Base-by-base conservation (phyloP, 1,139 yeast species). In the Geotrichum restrictum region DNA sequence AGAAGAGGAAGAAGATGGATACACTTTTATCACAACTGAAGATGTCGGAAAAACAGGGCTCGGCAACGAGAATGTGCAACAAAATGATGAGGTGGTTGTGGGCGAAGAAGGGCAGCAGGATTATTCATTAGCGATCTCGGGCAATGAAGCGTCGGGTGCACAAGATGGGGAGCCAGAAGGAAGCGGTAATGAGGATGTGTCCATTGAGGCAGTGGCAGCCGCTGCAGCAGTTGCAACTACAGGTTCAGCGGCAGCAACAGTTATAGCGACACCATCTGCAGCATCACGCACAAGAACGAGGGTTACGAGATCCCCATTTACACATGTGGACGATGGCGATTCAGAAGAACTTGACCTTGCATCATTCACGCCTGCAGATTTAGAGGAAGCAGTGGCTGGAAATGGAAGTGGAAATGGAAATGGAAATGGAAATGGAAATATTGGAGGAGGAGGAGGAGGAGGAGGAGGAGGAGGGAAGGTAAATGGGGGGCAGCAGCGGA, bases 311-410 rank as follows among this genome's bases (percentile, higher is more conserved):
- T 18, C 41, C 7, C 18, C 41, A 8, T 38, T 11, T 10, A 38
- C 29, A 18, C n/a, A 19, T 38, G 45, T 10, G 14, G 43, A 21
- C 7, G 43, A 39, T 7, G 16, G 11, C 32, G 31, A 22, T 10
- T 5, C 8, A 13, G 29, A 22, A 11, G 41, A 14, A 16, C 24
- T 27, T 4, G 45, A 41, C 14, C 13, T 41, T 10, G 22, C 45
- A 19, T 41, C 45, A 36, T 41, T 6, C 19, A 41, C 45, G 22
- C 45, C 45, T 10, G 10, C 21, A 11, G 45, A 41, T 33, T 29
- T 41, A 21, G 45, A 41, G n/a, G 45, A 39, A 21, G 42, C 42
- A 5, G 42, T 39, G 4, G 42, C 42, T 13, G 42, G 31, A 6
- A 22, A 24, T 21, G 5, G 11, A 32, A 32, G 3, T 7, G n/a